A percentile compares a stretch with the other conserved stretches of the same genome.
These are phyloP conservation scores for Fusarium praegraminearum DNA, from an alignment of 2,329 filamentous ascomycete genomes.

Conservation along the genomic window DNA sequence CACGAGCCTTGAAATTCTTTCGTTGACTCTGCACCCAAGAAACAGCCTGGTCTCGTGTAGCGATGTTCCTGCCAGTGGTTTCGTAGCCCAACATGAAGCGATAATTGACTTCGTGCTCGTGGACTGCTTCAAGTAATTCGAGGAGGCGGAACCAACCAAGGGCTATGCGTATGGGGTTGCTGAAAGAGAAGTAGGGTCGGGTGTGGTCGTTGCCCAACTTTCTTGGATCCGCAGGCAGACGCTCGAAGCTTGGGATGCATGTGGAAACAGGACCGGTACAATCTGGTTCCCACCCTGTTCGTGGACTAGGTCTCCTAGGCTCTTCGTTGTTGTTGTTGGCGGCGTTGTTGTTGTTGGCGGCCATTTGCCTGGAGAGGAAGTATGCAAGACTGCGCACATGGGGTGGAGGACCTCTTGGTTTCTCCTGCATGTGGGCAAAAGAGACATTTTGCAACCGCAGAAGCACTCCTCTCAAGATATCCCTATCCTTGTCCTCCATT, in stretches of 20 bases:
- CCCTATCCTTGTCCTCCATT: background rate
- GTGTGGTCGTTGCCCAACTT: background rate
- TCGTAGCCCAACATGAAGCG: background rate
- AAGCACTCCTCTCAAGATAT: background rate
- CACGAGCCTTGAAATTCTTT: background rate
- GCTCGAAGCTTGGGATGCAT: background rate
- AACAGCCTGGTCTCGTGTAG: background rate
- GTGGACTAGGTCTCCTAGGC: background rate
- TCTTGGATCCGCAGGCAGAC: background rate
- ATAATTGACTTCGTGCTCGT: background rate
- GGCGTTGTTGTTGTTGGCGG: background rate
- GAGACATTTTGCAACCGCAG: background rate
- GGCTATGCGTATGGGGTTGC: background rate
- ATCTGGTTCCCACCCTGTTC: background rate
- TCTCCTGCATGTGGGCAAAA: background rate
- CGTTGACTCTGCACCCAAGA: background rate
- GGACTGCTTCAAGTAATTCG: background rate
- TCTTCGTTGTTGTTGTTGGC: rapidly evolving
- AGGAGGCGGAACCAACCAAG: background rate
- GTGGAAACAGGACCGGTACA: background rate
- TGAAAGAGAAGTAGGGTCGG: background rate
- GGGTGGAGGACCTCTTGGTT: background rate
- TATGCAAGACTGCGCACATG: background rate
- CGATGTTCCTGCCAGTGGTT: background rate
- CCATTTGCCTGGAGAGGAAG: background rate